Conservation (phyloP, 2,329 filamentous ascomycete species). For the Alternaria solani region DNA sequence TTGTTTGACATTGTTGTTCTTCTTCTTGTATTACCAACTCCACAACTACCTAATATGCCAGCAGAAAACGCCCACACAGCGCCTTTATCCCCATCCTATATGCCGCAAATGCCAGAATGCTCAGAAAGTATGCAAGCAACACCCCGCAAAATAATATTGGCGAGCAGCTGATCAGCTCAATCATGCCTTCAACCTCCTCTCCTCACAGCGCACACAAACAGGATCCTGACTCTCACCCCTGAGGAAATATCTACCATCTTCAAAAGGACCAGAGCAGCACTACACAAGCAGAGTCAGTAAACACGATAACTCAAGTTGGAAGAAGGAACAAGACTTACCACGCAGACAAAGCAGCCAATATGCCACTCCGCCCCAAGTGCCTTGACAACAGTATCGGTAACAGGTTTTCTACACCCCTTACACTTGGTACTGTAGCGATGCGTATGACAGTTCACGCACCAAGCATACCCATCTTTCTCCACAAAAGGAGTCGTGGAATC, state of each 20-base stretch:
- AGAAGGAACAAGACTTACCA: conserved; percentile 50
- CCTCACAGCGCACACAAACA: conserved; percentile 70
- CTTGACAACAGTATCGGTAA: conserved; percentile 88
- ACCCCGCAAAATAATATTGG: background rate
- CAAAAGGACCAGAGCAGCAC: conserved; percentile 68
- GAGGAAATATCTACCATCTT: conserved; percentile 70
- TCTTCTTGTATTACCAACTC: background rate
- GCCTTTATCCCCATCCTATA: background rate
- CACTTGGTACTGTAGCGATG: conserved; percentile 91
- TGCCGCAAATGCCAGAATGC: background rate
- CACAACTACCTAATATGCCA: background rate
- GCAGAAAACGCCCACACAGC: conserved; percentile 9
- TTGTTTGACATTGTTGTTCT: background rate
- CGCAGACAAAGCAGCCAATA: conserved; percentile 86
- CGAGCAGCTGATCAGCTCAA: background rate
- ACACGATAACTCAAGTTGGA: background rate
- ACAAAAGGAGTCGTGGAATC: conserved; percentile 78
- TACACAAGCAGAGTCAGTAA: conserved; percentile 35
- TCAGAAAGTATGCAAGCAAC: background rate
- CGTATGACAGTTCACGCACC: conserved; percentile 93
- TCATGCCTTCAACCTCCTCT: conserved; percentile 67
- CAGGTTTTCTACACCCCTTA: conserved; percentile 80
- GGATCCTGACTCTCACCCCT: conserved; percentile 66
- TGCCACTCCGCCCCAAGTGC: conserved; percentile 95
- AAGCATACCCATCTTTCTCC: conserved; percentile 96